A percentile compares a stretch with the other conserved stretches of the same genome.
These are phyloP conservation scores for Saturnispora gosingensis DNA, from an alignment of 805 yeast species.

Conservation along the genomic window DNA sequence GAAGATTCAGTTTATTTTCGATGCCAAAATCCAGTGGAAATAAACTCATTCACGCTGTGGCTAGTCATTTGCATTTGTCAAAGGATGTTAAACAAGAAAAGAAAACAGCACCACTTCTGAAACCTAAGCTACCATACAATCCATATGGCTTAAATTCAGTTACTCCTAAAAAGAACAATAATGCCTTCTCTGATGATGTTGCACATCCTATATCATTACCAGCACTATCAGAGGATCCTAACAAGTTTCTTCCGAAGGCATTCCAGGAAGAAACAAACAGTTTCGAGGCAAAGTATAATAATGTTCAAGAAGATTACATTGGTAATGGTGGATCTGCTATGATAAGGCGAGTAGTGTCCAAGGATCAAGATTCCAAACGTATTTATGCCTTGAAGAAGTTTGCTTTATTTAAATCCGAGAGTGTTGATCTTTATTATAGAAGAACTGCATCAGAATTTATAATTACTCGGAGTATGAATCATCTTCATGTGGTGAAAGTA, in stretches of 20 bases:
- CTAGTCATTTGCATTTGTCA: background rate
- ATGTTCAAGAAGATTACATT: constrained; percentile 32
- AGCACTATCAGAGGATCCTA: constrained; percentile 58
- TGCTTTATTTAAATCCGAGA: constrained; percentile 32
- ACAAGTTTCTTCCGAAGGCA: constrained; percentile 47
- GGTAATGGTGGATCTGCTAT: constrained; percentile 71
- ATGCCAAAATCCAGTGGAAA: constrained; percentile 4
- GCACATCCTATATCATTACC: constrained; percentile 27
- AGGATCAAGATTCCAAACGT: constrained; percentile 25
- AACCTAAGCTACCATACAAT: constrained; percentile 41
- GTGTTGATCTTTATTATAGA: constrained; percentile 52
- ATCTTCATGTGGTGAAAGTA: constrained; percentile 53
- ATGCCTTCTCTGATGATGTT: background rate
- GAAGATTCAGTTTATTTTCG: background rate
- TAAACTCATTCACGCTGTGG: constrained; percentile 1
- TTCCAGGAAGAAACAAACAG: constrained; percentile 39
- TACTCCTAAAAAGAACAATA: background rate
- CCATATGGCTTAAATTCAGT: constrained; percentile 47
- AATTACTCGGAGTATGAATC: constrained; percentile 44
- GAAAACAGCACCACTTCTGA: background rate
- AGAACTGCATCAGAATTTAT: constrained; percentile 58
- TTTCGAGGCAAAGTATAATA: constrained; percentile 46
- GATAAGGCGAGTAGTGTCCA: constrained; percentile 40
- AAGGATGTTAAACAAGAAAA: constrained; percentile 2
- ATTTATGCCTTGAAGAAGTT: constrained; percentile 60